Conservation (phyloP, 164 flowering plant species). For the Vitis amurensis region DNA sequence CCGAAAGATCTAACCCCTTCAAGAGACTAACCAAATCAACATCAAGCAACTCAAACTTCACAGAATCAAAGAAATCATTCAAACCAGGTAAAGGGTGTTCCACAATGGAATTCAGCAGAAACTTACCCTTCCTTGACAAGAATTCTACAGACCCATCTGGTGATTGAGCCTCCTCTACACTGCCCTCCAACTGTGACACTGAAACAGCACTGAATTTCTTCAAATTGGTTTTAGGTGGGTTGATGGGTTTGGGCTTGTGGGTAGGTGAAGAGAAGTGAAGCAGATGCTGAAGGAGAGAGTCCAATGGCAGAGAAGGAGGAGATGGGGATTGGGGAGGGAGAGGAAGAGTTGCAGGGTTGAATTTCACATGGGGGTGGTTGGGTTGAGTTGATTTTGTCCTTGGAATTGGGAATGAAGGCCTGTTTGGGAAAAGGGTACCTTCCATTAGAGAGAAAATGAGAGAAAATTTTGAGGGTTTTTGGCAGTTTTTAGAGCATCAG, state of each 20-base stretch:
- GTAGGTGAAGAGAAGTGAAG: conserved; percentile 47
- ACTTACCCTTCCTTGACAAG: conserved; percentile 54
- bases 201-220: conserved; percentile 31
- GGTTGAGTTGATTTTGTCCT: conserved; percentile 30
- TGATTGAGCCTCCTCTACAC: conserved; percentile 12
- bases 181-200: conserved; percentile 10
- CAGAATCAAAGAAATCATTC: conserved; percentile 45
- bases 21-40: conserved; percentile 62
- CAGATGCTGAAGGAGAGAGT: conserved; percentile 73
- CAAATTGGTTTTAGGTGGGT: conserved; percentile 8
- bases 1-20: conserved; percentile 62
- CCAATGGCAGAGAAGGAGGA: conserved; percentile 55
- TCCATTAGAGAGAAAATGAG: conserved; percentile 41
- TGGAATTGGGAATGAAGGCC: conserved; percentile 47
- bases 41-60: conserved; percentile 46
- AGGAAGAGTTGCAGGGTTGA: conserved; percentile 52
- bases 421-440: conserved; percentile 52
- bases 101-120: conserved; percentile 44
- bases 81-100: conserved; percentile 42
- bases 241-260: conserved; percentile 18
- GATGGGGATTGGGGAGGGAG: conserved; percentile 48
- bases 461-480: not conserved
- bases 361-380: conserved; percentile 30
- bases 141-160: conserved; percentile 39
- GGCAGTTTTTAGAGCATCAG: not conserved